Conservation (phyloP, 1,139 yeast genomes). For the Yamadazyma triangularis region DNA sequence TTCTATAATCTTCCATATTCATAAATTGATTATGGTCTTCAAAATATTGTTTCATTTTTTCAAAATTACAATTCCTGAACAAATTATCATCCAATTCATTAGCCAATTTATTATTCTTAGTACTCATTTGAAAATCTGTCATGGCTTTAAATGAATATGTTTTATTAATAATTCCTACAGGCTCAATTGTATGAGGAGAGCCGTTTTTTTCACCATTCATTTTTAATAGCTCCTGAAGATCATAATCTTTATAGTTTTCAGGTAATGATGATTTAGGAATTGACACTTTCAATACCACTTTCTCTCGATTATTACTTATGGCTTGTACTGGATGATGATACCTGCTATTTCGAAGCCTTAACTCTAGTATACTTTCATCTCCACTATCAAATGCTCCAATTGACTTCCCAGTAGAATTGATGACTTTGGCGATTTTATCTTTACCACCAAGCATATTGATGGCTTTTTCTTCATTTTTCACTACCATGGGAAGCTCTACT, state of each 20-base stretch:
- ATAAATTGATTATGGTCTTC: conserved; percentile 32
- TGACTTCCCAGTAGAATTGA: conserved; percentile 21
- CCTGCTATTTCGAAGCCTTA: conserved; percentile 62
- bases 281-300: conserved; percentile 62
- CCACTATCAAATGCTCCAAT: conserved; percentile 3
- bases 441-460: conserved; percentile 76
- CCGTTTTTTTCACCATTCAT: conserved; percentile 14
- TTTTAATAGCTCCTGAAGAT: conserved; percentile 49
- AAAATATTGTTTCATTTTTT: conserved; percentile 40
- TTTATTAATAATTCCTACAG: conserved; percentile 65
- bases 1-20: conserved; percentile 27
- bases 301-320: conserved; percentile 52
- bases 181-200: conserved; percentile 44
- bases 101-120: conserved; percentile 51
- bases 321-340: conserved; percentile 78
- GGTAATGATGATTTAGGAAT: conserved; percentile 55
- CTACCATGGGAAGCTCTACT: conserved; percentile 77
- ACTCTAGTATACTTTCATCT: conserved; percentile 39
- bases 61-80: conserved; percentile 21
- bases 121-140: conserved; percentile 79
- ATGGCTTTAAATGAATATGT: conserved; percentile 79
- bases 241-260: conserved; percentile 42
- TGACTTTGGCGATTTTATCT: conserved; percentile 36
- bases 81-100: conserved; percentile 28
- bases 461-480: conserved; percentile 60